phyloP scores from a whole-genome alignment of 164 flowering plant species.

The Euptelea pleiosperma region DNA sequence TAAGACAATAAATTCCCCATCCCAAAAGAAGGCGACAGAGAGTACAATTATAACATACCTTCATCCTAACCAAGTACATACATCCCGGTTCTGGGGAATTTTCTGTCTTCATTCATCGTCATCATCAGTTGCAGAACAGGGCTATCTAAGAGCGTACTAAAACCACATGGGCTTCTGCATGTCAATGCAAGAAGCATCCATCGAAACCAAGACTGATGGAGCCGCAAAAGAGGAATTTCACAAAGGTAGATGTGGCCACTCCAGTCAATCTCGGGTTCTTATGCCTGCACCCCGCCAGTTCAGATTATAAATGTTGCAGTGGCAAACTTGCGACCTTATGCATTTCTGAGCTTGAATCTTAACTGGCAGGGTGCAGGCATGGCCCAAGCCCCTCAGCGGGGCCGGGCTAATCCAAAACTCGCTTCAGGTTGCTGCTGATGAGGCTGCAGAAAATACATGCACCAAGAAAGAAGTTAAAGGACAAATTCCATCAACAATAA shows the following conservation, averaged over 20 bases:
- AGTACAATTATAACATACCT: slow-evolving; percentile 22
- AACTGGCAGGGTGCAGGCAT: slow-evolving; percentile 88
- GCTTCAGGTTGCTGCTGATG: slow-evolving; percentile 88
- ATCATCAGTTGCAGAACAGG: slow-evolving; percentile 19
- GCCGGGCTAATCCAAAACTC: slow-evolving; percentile 97
- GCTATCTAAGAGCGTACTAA: slow-evolving; percentile 18
- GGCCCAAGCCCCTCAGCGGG: slow-evolving; percentile 98
- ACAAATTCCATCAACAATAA: neutral
- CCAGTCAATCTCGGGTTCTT: slow-evolving; percentile 40
- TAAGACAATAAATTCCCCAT: neutral
- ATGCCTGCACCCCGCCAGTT: slow-evolving; percentile 80
- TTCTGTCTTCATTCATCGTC: slow-evolving; percentile 19
- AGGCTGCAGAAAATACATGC: slow-evolving; percentile 47
- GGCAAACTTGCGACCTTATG: slow-evolving; percentile 14
- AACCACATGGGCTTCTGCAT: slow-evolving; percentile 19
- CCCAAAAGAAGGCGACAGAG: no score
- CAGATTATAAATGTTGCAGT: slow-evolving; percentile 11
- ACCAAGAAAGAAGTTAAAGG: neutral
- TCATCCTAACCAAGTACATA: slow-evolving; percentile 12
- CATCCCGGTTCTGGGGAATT: slow-evolving; percentile 20
- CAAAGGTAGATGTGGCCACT: slow-evolving; percentile 11
- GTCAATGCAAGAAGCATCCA: slow-evolving; percentile 33
- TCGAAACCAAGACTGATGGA: slow-evolving; percentile 29
- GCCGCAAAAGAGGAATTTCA: slow-evolving; percentile 7
- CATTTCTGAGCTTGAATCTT: slow-evolving; percentile 12